A percentile compares a stretch with the other conserved stretches of the same genome.
These are phyloP conservation scores for Penicillium concentricum DNA, from an alignment of 2,329 filamentous ascomycete species.

Conservation along the genomic window DNA sequence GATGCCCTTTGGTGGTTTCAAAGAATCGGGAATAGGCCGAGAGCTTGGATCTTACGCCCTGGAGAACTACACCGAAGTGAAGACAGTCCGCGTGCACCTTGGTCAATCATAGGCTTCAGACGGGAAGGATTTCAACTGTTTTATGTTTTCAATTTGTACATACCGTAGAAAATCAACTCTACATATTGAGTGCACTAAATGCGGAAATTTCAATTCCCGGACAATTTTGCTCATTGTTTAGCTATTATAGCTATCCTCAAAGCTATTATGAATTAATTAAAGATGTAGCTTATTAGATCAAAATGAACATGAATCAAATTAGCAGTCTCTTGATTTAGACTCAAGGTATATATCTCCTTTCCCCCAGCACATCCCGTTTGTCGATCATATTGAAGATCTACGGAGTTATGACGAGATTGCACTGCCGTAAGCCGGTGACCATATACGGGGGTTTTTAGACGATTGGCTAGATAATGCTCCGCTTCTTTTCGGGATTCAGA, in stretches of 20 bases:
- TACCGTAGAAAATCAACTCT: not conserved
- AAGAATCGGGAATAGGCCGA: slow-evolving; percentile 44
- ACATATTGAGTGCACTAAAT: not conserved
- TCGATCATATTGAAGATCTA: not conserved
- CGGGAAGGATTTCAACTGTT: not conserved
- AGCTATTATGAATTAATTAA: too few relatives aligned
- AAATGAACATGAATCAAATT: not conserved
- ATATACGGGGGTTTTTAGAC: too few relatives aligned
- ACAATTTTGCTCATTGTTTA: not conserved
- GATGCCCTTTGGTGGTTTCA: slow-evolving; percentile 38
- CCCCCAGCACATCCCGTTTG: not conserved
- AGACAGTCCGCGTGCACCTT: slow-evolving; percentile 31
- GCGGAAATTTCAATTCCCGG: too few relatives aligned
- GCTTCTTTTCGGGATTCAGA: not conserved
- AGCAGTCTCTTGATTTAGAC: not conserved
- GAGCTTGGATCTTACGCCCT: slow-evolving; percentile 45
- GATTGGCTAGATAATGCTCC: not conserved
- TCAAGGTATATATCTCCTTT: too few relatives aligned
- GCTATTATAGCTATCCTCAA: too few relatives aligned
- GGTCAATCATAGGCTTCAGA: not conserved
- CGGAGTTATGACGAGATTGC: too few relatives aligned
- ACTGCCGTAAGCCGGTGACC: not conserved
- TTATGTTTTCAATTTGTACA: not conserved
- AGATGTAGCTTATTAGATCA: not conserved
- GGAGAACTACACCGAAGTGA: slow-evolving; percentile 45